Conservation (phyloP, 2,329 filamentous ascomycete species). For the Thermoascus crustaceus region DNA sequence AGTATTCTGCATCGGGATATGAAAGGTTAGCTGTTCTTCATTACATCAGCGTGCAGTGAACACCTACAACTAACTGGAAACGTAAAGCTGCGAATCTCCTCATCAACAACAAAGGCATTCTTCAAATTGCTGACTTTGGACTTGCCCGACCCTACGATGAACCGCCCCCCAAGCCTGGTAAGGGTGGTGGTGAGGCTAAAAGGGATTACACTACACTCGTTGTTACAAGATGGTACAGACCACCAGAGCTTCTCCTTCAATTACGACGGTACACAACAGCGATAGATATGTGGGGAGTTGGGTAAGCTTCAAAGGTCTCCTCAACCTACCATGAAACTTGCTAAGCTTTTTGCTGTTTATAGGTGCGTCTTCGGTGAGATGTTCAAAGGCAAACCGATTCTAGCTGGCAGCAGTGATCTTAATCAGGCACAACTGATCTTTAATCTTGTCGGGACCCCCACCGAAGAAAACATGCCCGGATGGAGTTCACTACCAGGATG, state of each 20-base stretch:
- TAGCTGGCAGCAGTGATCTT: conserved; percentile 78
- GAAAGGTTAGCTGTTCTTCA: conserved; percentile 50
- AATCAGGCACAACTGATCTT: conserved; percentile 93
- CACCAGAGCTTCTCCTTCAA: conserved; percentile 82
- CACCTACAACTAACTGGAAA: conserved; percentile 5
- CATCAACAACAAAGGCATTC: conserved; percentile 85
- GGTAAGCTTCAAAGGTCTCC: too few relatives aligned
- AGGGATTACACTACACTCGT: conserved; percentile 95
- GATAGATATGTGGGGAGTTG: conserved; percentile 97
- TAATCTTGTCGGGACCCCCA: conserved; percentile 82
- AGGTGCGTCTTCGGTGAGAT: conserved; percentile 99
- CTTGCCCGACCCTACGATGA: conserved; percentile 91
- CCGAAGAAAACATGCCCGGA: conserved; percentile 83
- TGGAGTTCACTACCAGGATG: conserved; percentile 78
- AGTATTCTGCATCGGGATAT: conserved; percentile 93
- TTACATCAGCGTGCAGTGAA: conserved; percentile 2
- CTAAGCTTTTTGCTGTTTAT: conserved; percentile 18
- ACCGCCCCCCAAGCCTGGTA: conserved; percentile 63
- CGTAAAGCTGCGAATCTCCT: conserved; percentile 83
- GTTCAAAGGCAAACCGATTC: conserved; percentile 86
- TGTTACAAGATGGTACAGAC: conserved; percentile 94
- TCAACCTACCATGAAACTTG: too few relatives aligned
- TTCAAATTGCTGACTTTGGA: conserved; percentile 97
- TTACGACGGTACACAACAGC: conserved; percentile 90
- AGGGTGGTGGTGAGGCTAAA: conserved; percentile 72